phyloP scores from a whole-genome alignment of 805 yeast species.

The Suhomyces kilbournensis region DNA sequence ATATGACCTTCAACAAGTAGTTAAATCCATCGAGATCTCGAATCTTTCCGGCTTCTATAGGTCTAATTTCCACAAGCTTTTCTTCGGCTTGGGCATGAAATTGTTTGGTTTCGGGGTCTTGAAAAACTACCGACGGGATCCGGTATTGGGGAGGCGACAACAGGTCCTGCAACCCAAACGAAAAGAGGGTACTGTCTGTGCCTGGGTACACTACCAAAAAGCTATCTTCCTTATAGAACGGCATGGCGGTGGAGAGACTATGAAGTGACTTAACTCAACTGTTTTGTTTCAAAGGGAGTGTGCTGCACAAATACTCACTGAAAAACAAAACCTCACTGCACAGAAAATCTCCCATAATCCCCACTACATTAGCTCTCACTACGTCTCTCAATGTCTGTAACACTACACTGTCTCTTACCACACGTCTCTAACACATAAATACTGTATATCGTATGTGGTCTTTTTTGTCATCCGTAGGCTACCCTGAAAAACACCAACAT shows the following conservation, averaged over 20 bases:
- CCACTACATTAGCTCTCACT: too few relatives aligned
- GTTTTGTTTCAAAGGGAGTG: not conserved
- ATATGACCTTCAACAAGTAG: slow-evolving; percentile 49
- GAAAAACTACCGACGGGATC: slow-evolving; percentile 75
- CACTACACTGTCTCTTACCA: too few relatives aligned
- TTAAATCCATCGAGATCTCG: slow-evolving; percentile 68
- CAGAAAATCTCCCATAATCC: too few relatives aligned
- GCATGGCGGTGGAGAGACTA: slow-evolving; percentile 27
- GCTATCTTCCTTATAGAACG: slow-evolving; percentile 44
- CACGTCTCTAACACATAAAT: too few relatives aligned
- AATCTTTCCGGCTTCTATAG: slow-evolving; percentile 64
- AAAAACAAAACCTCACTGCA: too few relatives aligned
- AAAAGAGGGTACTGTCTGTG: slow-evolving; percentile 67
- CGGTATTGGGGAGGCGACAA: slow-evolving; percentile 72
- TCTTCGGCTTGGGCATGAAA: slow-evolving; percentile 39
- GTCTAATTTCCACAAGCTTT: slow-evolving; percentile 46
- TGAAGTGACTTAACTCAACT: not conserved
- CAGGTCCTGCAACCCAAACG: slow-evolving; percentile 75
- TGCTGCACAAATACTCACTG: too few relatives aligned
- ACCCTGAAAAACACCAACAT: too few relatives aligned
- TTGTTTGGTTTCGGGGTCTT: slow-evolving; percentile 33
- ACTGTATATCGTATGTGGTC: too few relatives aligned
- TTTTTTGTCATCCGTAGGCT: too few relatives aligned
- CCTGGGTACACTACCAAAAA: slow-evolving; percentile 73
- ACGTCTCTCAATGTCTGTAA: too few relatives aligned